phyloP scores from a whole-genome alignment of 768 basidiomycete species.

The Collybiopsis confluens region DNA sequence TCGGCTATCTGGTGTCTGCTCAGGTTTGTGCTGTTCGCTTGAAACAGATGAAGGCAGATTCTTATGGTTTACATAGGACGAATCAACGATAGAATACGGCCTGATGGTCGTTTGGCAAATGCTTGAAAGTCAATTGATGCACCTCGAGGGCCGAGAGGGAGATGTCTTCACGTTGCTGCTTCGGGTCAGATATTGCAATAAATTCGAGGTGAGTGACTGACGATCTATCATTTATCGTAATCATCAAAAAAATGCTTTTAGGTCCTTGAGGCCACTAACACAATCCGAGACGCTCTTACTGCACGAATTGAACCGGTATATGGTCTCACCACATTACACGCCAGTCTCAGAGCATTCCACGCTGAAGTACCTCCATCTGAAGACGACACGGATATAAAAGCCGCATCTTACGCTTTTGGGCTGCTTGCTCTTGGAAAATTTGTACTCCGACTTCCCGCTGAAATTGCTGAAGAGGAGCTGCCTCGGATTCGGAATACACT shows the following conservation, averaged over 20 bases:
- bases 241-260: conserved; percentile 21
- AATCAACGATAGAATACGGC: conserved; percentile 69
- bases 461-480: conserved; percentile 84
- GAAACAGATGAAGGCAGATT: conserved; percentile 6
- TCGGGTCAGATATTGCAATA: conserved; percentile 67
- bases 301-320: conserved; percentile 77
- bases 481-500: conserved; percentile 71
- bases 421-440: conserved; percentile 82
- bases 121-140: conserved; percentile 65
- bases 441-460: conserved; percentile 71
- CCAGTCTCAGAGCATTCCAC: conserved; percentile 62
- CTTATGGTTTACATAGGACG: conserved; percentile 38
- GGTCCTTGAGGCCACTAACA: conserved; percentile 82
- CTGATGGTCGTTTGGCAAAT: conserved; percentile 83
- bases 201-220: conserved; percentile 66
- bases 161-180: conserved; percentile 72
- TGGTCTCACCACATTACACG: conserved; percentile 79
- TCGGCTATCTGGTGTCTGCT: conserved; percentile 55
- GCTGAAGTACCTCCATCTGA: conserved; percentile 39
- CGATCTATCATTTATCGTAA: conserved; percentile 7
- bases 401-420: conserved; percentile 75
- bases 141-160: conserved; percentile 77
- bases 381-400: conserved; percentile 49
- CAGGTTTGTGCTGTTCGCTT: conserved; percentile 50
- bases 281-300: conserved; percentile 73